These are phyloP conservation scores for Rosa lucieae DNA, from an alignment of 306 rosid species.

Conservation along the genomic window DNA sequence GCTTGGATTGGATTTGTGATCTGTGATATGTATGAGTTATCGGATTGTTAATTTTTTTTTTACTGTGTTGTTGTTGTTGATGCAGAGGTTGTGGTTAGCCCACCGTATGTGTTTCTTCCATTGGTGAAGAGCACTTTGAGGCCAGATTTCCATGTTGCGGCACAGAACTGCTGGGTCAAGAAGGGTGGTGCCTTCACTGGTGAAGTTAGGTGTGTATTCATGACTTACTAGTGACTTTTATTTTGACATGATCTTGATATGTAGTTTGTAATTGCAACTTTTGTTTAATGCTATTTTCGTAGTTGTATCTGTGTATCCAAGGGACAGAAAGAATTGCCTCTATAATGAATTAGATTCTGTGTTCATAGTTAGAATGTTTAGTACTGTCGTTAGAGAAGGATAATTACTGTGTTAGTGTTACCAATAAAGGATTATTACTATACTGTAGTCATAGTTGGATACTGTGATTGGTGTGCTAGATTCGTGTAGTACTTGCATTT, in stretches of 20 bases:
- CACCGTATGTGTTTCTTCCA: slow-evolving; percentile 72
- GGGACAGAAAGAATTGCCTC: not conserved
- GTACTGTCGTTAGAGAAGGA: not conserved
- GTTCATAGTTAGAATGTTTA: not conserved
- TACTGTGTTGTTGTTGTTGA: not conserved
- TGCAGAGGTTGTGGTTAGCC: slow-evolving; percentile 89
- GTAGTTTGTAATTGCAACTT: not conserved
- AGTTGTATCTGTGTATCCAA: not conserved
- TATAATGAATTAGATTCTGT: not conserved
- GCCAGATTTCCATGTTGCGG: slow-evolving; percentile 77
- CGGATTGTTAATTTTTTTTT: not conserved
- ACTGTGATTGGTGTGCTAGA: not conserved
- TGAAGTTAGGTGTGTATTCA: slow-evolving; percentile 61
- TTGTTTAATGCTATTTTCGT: not conserved
- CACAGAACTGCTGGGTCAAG: slow-evolving; percentile 81
- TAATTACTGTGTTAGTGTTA: not conserved
- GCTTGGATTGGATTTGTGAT: not conserved
- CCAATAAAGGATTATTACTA: not conserved
- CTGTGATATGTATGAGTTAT: not conserved
- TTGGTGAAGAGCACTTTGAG: slow-evolving; percentile 52
- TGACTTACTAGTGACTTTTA: not conserved
- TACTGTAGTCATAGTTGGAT: not conserved
- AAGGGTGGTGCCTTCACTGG: slow-evolving; percentile 94
- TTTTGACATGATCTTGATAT: slow-evolving; percentile 1
- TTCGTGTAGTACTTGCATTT: not conserved